Percentiles rank a stretch among this genome's conserved stretches.
Evolutionary conservation across 768 basidiomycete genomes (phyloP).

Genomic region (Boletus reticuloceps): DNA sequence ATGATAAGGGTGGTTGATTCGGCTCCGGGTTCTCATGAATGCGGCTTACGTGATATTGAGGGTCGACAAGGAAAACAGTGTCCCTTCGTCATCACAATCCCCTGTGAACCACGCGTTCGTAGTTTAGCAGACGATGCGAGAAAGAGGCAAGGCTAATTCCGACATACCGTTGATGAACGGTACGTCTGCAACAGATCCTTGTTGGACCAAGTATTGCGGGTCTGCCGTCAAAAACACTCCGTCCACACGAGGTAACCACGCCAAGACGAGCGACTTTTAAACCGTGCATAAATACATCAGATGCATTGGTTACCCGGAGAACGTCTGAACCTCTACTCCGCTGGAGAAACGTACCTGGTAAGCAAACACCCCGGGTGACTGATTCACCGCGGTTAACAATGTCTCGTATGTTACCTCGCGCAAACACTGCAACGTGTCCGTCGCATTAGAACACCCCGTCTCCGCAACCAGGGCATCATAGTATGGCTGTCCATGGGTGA

Average conservation of each 20-base stretch:
- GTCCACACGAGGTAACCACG: conserved; percentile 40
- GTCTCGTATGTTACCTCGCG: conserved; percentile 28
- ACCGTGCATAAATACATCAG: neutral
- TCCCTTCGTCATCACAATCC: conserved; percentile 41
- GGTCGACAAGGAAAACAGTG: conserved; percentile 29
- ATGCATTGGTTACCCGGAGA: too few species aligned
- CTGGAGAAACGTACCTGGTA: neutral
- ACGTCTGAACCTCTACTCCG: too few species aligned
- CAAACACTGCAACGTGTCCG: conserved; percentile 35
- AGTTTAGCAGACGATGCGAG: too few species aligned
- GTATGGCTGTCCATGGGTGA: conserved; percentile 20
- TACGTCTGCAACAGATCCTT: conserved; percentile 26
- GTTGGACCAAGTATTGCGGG: conserved; percentile 30
- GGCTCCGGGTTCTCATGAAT: too few species aligned
- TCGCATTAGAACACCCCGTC: conserved; percentile 28
- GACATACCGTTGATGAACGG: conserved; percentile 4
- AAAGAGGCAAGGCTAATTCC: too few species aligned
- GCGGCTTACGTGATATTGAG: neutral
- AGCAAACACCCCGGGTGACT: conserved; percentile 24
- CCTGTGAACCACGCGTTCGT: conserved; percentile 5
- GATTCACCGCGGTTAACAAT: conserved; percentile 33
- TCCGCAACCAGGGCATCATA: conserved; percentile 31
- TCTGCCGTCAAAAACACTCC: conserved; percentile 35
- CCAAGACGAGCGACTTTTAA: neutral
- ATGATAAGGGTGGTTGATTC: neutral